Conservation (phyloP, 768 basidiomycete genomes). For the Xanthoconium purpureum region DNA sequence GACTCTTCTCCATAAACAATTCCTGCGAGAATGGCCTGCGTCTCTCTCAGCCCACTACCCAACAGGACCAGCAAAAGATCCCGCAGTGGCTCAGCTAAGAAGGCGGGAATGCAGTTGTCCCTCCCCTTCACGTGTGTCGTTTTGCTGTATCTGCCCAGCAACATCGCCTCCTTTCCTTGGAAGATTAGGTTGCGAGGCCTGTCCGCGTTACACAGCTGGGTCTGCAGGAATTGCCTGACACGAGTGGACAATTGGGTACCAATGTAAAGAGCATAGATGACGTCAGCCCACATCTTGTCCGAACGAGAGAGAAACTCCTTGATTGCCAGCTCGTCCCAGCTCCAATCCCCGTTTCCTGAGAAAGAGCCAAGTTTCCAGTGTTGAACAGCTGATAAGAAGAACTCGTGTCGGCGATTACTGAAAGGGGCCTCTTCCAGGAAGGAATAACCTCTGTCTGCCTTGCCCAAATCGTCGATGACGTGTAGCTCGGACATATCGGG, state of each 20-base stretch:
- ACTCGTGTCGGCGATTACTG: background rate
- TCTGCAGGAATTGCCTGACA: background rate
- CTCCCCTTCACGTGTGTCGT: background rate
- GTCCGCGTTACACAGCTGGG: background rate
- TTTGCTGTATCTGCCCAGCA: background rate
- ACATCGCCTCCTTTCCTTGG: background rate
- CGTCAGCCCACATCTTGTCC: background rate
- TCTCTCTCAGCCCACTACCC: background rate
- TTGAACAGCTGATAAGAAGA: too few species aligned
- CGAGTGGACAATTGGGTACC: background rate
- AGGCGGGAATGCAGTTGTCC: background rate
- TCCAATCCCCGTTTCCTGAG: background rate
- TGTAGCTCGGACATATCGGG: background rate
- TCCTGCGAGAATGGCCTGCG: background rate
- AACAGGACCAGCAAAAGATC: background rate
- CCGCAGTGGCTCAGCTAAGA: background rate
- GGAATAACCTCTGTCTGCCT: background rate
- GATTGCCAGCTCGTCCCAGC: background rate
- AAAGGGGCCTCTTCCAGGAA: background rate
- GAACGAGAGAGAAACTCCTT: background rate
- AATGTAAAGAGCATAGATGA: background rate
- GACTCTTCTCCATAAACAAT: background rate
- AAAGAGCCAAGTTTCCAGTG: background rate
- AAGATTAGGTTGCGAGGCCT: background rate
- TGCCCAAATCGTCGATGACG: background rate